Base-by-base conservation (phyloP, 805 yeast species). In the Metschnikowia gruessii region DNA sequence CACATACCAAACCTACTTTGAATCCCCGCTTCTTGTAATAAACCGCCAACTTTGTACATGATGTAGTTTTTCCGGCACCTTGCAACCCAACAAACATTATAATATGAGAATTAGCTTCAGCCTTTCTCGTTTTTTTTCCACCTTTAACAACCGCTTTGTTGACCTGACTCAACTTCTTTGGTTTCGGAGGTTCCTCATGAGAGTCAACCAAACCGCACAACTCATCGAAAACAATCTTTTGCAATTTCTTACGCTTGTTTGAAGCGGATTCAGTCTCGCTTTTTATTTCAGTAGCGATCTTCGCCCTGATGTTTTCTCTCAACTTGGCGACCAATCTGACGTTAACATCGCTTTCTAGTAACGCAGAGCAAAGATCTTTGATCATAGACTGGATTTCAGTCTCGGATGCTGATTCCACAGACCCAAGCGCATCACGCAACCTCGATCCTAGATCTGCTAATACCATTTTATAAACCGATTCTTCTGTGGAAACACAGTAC, bases 51-150 rank as follows among this genome's bases (percentile, higher is more conserved):
- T 94, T 94, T 1, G 99, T 94, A 81, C 97, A 91, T 2, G 97
- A 83, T 0, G 99, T 94, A 28, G 99, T 94, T 65, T 94, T 94
- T 77, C 99, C 99, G 11, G 98, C 94, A 72, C 99, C 99, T 67
- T 94, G 99, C 50, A 94, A 74, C 63, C 99, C 99, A 49, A 94
- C 99, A 76, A 94, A 87, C 99, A 94, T 94, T 54, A 94, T 85
- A 28, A 92, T 87, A 61, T 85, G 73, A 29, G 69, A 59, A 17
- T 59, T 57, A 6, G 45, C 42, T 3, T 48, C 46, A 5, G 39
- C 37, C 38, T 49, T 51, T 42, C 51, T 56, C 4, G 60, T 50
- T 50, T 58, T 63, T 45, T 65, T 65, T 16, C 72, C 71, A 37
- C 61, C 61, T 26, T 49, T 55, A 33, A 38, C 41, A 21, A 53